A percentile compares a stretch with the other conserved stretches of the same genome.
Evolutionary conservation across 1,139 yeast species (phyloP).

Genomic region (Hansenula sp.): DNA sequence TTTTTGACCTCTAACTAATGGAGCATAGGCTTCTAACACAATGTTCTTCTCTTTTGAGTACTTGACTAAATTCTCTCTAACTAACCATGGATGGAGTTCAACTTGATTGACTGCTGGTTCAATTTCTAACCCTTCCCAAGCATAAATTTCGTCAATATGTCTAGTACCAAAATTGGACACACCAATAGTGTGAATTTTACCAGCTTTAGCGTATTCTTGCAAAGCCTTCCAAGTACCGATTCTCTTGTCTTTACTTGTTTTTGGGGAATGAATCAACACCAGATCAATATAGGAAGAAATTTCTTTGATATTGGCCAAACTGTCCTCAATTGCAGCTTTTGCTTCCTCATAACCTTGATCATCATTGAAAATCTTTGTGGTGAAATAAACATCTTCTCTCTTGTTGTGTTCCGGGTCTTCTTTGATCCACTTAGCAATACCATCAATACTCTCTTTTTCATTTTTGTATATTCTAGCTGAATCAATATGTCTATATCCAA

Average conservation of each 20-base stretch:
- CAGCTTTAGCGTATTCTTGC: slow-evolving; percentile 61
- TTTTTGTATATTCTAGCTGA: slow-evolving; percentile 54
- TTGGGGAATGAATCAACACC: slow-evolving; percentile 57
- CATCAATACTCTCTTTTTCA: slow-evolving; percentile 45
- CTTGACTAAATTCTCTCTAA: slow-evolving; percentile 56
- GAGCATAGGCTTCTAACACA: slow-evolving; percentile 65
- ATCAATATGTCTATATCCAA: slow-evolving; percentile 68
- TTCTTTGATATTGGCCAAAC: slow-evolving; percentile 23
- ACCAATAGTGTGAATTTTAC: slow-evolving; percentile 56
- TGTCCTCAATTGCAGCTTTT: slow-evolving; percentile 30
- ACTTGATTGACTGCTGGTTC: slow-evolving; percentile 66
- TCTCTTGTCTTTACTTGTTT: slow-evolving; percentile 45
- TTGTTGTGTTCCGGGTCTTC: slow-evolving; percentile 41
- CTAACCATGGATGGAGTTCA: slow-evolving; percentile 75
- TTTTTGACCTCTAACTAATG: slow-evolving; percentile 60
- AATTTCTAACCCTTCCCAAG: slow-evolving; percentile 46
- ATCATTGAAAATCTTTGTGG: slow-evolving; percentile 60
- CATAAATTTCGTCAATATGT: slow-evolving; percentile 55
- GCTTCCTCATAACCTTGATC: slow-evolving; percentile 41
- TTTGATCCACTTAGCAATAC: slow-evolving; percentile 47
- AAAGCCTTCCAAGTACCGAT: slow-evolving; percentile 57
- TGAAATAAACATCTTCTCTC: slow-evolving; percentile 60
- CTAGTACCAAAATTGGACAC: slow-evolving; percentile 67
- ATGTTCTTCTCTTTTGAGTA: slow-evolving; percentile 50
- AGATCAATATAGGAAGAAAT: slow-evolving; percentile 39